These are phyloP conservation scores for sorghum (Sorghum bicolor) DNA, from an alignment of 176 grass and related monocot species.

Conservation along the genomic window DNA sequence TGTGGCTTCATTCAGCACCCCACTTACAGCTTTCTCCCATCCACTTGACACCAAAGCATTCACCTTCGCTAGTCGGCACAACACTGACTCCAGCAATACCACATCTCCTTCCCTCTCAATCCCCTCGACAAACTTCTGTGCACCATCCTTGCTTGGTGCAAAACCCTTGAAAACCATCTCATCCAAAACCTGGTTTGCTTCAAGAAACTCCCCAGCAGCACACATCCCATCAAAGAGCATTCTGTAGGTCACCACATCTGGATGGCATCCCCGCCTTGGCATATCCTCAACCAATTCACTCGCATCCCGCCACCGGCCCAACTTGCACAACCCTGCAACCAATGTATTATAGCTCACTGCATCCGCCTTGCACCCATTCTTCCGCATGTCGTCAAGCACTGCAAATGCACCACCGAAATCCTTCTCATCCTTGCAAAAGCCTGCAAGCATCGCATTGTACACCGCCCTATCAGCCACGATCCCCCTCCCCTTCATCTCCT, in stretches of 20 bases:
- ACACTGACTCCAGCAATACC: slow-evolving; percentile 27
- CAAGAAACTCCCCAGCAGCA: slow-evolving; percentile 38
- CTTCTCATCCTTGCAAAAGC: slow-evolving; percentile 57
- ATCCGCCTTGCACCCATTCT: slow-evolving; percentile 48
- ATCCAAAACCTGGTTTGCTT: slow-evolving; percentile 42
- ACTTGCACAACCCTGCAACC: slow-evolving; percentile 47
- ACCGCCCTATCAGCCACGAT: slow-evolving; percentile 36
- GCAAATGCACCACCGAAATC: slow-evolving; percentile 49
- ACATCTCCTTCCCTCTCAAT: slow-evolving; percentile 38
- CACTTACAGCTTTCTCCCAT: slow-evolving; percentile 49
- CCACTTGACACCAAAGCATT: slow-evolving; percentile 40
- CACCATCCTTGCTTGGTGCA: slow-evolving; percentile 38
- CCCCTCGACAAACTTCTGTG: slow-evolving; percentile 45
- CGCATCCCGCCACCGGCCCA: slow-evolving; percentile 47
- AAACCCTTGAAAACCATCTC: slow-evolving; percentile 78
- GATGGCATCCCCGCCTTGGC: slow-evolving; percentile 53
- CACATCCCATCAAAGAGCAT: slow-evolving; percentile 56
- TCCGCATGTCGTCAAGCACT: slow-evolving; percentile 59
- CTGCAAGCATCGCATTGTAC: slow-evolving; percentile 58
- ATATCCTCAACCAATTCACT: slow-evolving; percentile 68
- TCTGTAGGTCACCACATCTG: slow-evolving; percentile 47
- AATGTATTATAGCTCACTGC: slow-evolving; percentile 42
- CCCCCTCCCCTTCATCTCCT: slow-evolving; percentile 63
- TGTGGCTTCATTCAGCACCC: slow-evolving; percentile 8
- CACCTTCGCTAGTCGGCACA: slow-evolving; percentile 39